Percentiles rank a stretch among this genome's conserved stretches.
Conservation (phyloP, 192 early-diverging fungal species). For the Gaertneriomyces sp. region DNA sequence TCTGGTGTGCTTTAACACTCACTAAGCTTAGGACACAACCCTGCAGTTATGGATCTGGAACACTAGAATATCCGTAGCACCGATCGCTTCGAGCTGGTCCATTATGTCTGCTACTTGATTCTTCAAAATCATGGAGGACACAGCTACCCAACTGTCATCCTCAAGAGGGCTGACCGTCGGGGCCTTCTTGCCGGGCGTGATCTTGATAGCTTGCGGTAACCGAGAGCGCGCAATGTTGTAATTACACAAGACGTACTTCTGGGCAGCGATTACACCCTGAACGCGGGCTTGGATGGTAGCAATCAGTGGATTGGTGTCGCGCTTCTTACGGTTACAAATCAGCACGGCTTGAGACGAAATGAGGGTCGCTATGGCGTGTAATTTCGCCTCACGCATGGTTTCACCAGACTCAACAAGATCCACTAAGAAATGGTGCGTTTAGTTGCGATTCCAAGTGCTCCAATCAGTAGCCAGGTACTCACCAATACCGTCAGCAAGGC, state of each 20-base stretch:
- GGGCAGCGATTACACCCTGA: slow-evolving; percentile 84
- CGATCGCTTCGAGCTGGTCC: slow-evolving; percentile 81
- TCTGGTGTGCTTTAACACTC: not conserved
- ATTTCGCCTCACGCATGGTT: slow-evolving; percentile 98
- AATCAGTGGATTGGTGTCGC: slow-evolving; percentile 73
- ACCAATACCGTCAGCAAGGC: slow-evolving; percentile 94
- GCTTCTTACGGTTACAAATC: slow-evolving; percentile 70
- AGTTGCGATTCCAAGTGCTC: not conserved
- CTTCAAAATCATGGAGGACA: slow-evolving; percentile 86
- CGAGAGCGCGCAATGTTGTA: slow-evolving; percentile 79
- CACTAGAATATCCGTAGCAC: slow-evolving; percentile 89
- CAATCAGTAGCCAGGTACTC: slow-evolving; percentile 27
- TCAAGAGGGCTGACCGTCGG: slow-evolving; percentile 86
- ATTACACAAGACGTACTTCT: slow-evolving; percentile 81
- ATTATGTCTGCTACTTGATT: slow-evolving; percentile 76
- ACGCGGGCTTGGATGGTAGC: slow-evolving; percentile 78
- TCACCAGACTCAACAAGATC: slow-evolving; percentile 87
- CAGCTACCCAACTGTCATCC: slow-evolving; percentile 82
- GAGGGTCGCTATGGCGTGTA: slow-evolving; percentile 83
- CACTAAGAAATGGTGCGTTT: slow-evolving; percentile 19
- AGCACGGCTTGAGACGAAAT: slow-evolving; percentile 83
- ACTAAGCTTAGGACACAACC: slow-evolving; percentile 11
- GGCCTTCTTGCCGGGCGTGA: slow-evolving; percentile 92
- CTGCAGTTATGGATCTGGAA: slow-evolving; percentile 39
- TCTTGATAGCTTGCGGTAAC: slow-evolving; percentile 60